Base-by-base conservation (phyloP, 2,329 filamentous ascomycete species). In the Fusarium buxicola region DNA sequence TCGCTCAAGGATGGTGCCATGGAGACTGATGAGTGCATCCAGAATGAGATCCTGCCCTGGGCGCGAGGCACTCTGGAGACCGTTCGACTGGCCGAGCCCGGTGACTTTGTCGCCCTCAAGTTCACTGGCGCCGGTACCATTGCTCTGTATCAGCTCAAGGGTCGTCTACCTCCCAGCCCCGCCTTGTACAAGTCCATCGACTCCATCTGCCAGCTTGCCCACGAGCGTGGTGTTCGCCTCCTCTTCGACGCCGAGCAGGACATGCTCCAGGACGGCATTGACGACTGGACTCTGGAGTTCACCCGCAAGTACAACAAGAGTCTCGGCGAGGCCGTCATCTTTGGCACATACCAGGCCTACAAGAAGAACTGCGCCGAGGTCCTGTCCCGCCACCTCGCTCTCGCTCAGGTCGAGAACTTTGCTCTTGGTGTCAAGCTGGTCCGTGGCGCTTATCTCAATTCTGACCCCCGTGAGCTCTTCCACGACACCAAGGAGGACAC, bases 181-280 rank as follows among this genome's bases (percentile, higher is more conserved):
- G 83, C 84, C 8, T 87, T 97, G 69, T 82, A 84, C 48, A 77
- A 84, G 12, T 89, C 91, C 12, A 91, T 96, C 60, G 85, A 91
- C 65, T 81, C 86, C 44, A 89, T 96, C 63, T 96, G 92, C 77
- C 80, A 88, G 41, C 84, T 90, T 13, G 92, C 92, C 0, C 82
- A 86, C 3, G 79, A 85, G 32, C 87, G 89, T 47, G 86, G 89
- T 21, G 86, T 96, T 3, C 84, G 86, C 4, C 82, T 97, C 1
- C 85, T 96, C 3, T 92, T 96, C 61, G 92, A 96, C 63, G 94
- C 92, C 2, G 94, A 97, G 77, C 92, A 96, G 75, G 88, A 89
- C 54, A 84, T 86, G 52, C 84, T 95, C 27, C 92, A 96, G 77
- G 80, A 84, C 7, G 92, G 92, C 8, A 94, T 96, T 60, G 89